These are phyloP conservation scores for Maudiozyma turicensis DNA, from an alignment of 805 yeast genomes.

Conservation along the genomic window DNA sequence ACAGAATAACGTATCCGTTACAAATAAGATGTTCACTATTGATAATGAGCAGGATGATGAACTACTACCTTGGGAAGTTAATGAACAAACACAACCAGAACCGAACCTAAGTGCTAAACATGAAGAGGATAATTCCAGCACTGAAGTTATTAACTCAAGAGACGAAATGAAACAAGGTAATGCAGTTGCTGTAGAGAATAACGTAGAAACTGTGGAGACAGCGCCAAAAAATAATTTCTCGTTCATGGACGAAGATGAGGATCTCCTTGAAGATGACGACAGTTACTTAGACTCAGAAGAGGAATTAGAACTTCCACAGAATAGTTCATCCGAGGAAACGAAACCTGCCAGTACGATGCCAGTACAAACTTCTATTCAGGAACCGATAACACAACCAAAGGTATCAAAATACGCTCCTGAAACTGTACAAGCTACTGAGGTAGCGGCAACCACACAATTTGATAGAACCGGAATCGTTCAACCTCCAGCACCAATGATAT, in stretches of 20 bases:
- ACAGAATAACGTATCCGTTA: not conserved
- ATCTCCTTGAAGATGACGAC: conserved; percentile 36
- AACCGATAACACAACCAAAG: not conserved
- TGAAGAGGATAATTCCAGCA: too few relatives aligned
- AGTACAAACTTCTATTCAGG: not conserved
- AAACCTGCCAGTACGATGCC: not conserved
- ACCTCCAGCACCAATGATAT: conserved; percentile 9
- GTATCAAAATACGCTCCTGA: not conserved
- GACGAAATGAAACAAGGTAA: not conserved
- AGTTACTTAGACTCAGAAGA: conserved; percentile 27
- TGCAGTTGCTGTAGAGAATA: not conserved
- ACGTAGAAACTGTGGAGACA: conserved; percentile 1
- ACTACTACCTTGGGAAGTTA: not conserved
- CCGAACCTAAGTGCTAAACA: not conserved
- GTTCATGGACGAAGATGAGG: conserved; percentile 37
- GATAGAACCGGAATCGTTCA: conserved; percentile 9
- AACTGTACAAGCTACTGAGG: not conserved
- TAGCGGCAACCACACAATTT: not conserved
- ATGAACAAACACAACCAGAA: not conserved
- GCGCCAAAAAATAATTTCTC: conserved; percentile 18
- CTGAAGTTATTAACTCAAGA: not conserved
- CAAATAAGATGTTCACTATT: not conserved
- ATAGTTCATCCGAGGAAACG: not conserved
- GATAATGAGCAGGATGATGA: not conserved
- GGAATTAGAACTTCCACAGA: conserved; percentile 5